A percentile compares a stretch with the other conserved stretches of the same genome.
Conservation (phyloP, 208 protist species). For the Spongospora subterranea region DNA sequence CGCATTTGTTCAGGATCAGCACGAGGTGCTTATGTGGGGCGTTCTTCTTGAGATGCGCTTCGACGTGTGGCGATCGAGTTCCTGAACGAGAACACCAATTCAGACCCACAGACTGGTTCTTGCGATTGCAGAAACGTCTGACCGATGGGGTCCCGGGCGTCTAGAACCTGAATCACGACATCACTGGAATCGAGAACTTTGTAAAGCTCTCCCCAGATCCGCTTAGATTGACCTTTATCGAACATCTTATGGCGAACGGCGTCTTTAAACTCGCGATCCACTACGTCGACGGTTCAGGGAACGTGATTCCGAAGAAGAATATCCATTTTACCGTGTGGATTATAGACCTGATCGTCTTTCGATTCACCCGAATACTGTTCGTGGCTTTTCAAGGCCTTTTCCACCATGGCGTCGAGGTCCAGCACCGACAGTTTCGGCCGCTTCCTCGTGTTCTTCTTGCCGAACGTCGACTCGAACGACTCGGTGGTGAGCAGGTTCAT, state of each 20-base stretch:
- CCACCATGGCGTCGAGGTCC: slow-evolving; percentile 50
- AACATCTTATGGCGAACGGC: slow-evolving; percentile 73
- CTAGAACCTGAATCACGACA: slow-evolving; percentile 97
- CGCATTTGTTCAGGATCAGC: slow-evolving; percentile 99
- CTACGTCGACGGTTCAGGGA: background rate
- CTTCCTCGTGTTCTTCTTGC: slow-evolving; percentile 90
- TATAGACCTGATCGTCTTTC: background rate
- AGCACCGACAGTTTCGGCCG: slow-evolving; percentile 74
- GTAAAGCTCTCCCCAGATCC: slow-evolving; percentile 99
- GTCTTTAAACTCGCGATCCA: background rate
- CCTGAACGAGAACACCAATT: background rate
- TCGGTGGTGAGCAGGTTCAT: slow-evolving; percentile 90
- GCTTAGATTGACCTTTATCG: slow-evolving; percentile 95
- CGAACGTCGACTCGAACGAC: slow-evolving; percentile 93
- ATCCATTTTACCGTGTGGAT: slow-evolving; percentile 3
- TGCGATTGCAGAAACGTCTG: background rate
- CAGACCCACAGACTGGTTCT: background rate
- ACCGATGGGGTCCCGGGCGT: slow-evolving; percentile 97
- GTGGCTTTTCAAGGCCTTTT: background rate
- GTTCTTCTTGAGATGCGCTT: slow-evolving; percentile 71
- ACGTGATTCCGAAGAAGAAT: background rate
- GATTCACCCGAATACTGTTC: slow-evolving; percentile 64
- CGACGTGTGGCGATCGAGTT: slow-evolving; percentile 86
- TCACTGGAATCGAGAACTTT: slow-evolving; percentile 99
- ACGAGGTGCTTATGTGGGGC: slow-evolving; percentile 97